Base-by-base conservation (phyloP, 2,329 filamentous ascomycete species). In the Chaetomium strumarium region DNA sequence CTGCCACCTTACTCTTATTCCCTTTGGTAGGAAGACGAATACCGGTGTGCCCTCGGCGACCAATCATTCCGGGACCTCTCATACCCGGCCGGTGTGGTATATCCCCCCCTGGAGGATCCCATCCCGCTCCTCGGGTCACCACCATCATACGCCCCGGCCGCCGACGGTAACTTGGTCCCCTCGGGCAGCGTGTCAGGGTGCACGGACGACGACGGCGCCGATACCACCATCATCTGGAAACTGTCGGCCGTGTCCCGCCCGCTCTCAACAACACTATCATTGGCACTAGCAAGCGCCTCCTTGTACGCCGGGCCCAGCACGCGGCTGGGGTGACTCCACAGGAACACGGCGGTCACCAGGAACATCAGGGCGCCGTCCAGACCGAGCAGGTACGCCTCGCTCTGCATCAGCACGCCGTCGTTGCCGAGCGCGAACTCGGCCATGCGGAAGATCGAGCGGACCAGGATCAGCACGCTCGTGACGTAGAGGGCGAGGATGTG, bases 371-470 rank as follows among this genome's bases (percentile, higher is more conserved):
- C 46, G 14, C 58, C 58, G 38, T 69, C 66, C 6, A 68, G 57
- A 0, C 62, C 63, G 47, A 77, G 75, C 10, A 78, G 51, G 38
- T 68, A 75, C 37, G 66, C 69, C 62, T 80, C 77, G n/a, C 69
- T 67, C 12, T 61, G 56, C 38, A 77, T 63, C 31, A 80, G 57
- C 19, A 69, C 70, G 0, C 75, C 72, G 10, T 69, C 60, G 30
- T 67, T 63, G 1, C 75, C 75, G 61, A 72, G 64, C 1, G 63
- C 58, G 53, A 74, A 81, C 65, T 79, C 77, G 33, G 74, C 60
- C 17, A 78, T 67, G 16, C 77, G 68, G 49, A 77, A 74, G 2
- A 78, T 51, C 14, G 67, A 73, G 11, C 78, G 69, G 4, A 78
- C 53, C 42, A 79, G 60, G 58, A 80, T 77, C 5, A 79, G 63